These are phyloP conservation scores for Globisporangium canariense DNA, from an alignment of 352 stramenopile genomes.

Conservation along the genomic window DNA sequence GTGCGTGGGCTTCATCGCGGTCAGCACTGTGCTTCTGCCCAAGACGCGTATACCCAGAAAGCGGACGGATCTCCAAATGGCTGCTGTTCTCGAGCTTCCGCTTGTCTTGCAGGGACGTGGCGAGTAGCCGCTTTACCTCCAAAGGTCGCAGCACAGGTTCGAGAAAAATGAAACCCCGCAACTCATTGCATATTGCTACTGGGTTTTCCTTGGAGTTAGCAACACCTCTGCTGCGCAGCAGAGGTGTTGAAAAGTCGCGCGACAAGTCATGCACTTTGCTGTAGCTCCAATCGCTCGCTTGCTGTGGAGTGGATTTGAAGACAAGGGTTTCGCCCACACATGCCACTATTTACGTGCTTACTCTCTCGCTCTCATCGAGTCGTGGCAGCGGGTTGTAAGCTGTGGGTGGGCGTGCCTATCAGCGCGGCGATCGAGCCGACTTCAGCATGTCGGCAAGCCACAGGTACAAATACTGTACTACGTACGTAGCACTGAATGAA, in stretches of 20 bases:
- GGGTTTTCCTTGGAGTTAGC: background rate
- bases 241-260: background rate
- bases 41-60: background rate
- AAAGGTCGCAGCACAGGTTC: constrained; percentile 1
- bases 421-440: too few relatives aligned
- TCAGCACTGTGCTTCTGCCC: background rate
- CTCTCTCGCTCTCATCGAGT: too few relatives aligned
- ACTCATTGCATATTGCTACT: too few relatives aligned
- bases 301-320: background rate
- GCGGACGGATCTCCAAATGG: background rate
- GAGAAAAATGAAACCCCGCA: background rate
- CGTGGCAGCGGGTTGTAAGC: too few relatives aligned
- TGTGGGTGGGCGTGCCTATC: too few relatives aligned
- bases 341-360: too few relatives aligned
- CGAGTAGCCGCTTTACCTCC: background rate
- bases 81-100: background rate
- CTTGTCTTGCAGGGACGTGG: background rate
- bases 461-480: too few relatives aligned
- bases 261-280: background rate
- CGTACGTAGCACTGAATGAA: too few relatives aligned
- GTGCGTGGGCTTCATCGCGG: background rate
- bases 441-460: too few relatives aligned
- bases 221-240: background rate
- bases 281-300: background rate
- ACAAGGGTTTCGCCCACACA: background rate